Evolutionary conservation across 1,284 basidiomycete species (phyloP), one percentile per base, ranked within the genome.

Genomic region (Irpex sp.): DNA sequence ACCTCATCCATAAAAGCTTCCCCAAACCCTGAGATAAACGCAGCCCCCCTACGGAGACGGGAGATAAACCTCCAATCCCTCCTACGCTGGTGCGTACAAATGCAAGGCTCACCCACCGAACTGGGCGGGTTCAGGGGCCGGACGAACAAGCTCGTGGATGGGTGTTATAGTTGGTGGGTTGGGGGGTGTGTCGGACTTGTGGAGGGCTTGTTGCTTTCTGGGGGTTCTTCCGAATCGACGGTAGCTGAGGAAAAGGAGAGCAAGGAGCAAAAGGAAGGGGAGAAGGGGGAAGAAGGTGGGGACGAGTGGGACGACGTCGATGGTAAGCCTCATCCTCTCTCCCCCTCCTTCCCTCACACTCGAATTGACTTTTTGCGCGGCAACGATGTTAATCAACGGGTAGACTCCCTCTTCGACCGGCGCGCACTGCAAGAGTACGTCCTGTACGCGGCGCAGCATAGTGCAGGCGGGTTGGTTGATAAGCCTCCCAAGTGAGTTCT

Each of bases 81-180:
- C 0, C 71, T 94, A 21, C 79, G 96, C 1, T 99, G 97, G 97
- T 83, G 91, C 0, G 87, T 85, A 0, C 81, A 89, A 57, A 92
- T 97, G 88, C 97, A 99, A 73, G 95, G 95, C 0, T 76, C 70
- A 0, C 87, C 89, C 31, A 83, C 85, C 31, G 97, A 99, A 71
- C 82, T 95, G 2, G 96, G 95, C 2, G 97, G 97, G 0, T 98
- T 99, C 77, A 85, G 86, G 55, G 97, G 97, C 0, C 82, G 97
- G 51, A 94, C 94, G 63, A 99, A 99, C 76, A 99, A 99, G 77
- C 85, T 99, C 11, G 97, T 99, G 0, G 97, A 99, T 71, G 97
- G 97, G 2, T 99, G 97, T 77, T 99, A 99, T 75, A 90, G 93
- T 36, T 99, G 97, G 97, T 99, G 95, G 92, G 93, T 96, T 33